Base-by-base conservation (phyloP, 2,329 filamentous ascomycete species). In the Phyllosticta citribraziliensis region DNA sequence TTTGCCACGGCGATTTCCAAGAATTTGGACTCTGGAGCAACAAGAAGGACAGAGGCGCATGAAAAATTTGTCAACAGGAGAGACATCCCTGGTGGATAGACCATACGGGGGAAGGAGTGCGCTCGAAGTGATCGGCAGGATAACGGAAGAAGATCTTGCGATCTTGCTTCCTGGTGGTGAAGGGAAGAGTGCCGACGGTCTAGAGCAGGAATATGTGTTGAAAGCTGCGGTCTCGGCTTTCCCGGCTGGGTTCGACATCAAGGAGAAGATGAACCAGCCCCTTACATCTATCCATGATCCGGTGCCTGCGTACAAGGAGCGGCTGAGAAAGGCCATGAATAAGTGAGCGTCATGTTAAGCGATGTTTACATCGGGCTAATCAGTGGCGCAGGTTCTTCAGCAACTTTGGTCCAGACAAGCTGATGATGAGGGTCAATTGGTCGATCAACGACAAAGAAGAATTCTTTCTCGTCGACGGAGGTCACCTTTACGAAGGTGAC, bases 391-490 rank as follows among this genome's bases (percentile, higher is more conserved):
- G 59, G 22, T 61, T 61, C 24, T 61, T 61, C 59, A 61, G 35
- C 25, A 61, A 27, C 17, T 19, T 61, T 24, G 40, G 25, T 5
- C 25, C 58, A 1, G 30, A 54, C 52, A 40, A 25, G 22, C 19
- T 61, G 12, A 51, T 61, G 19, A 61, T 61, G 59, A 27, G 59
- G 4, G 27, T 61, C 20, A 61, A 61, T 40, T 57, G 55, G 59
- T 27, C 35, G 3, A 57, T 57, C 50, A 61, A 61, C 14, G 59
- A 61, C 12, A 20, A 27, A 12, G 59, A 61, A n/a, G 58, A 61
- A 11, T 55, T 61, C 0, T 57, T 61, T 11, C 52, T 61, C 22
- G 17, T 61, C 4, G 59, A 61, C 2, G 59, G 59, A 3, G 47
- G 52, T 24, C 59, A 61, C 50, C 51, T 57, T 6, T 57, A 57